Percentiles rank a stretch among this genome's conserved stretches.
Evolutionary conservation across 228 moss, liverwort and hornwort genomes (phyloP).

Genomic region (Sphagnum magellanicum): DNA sequence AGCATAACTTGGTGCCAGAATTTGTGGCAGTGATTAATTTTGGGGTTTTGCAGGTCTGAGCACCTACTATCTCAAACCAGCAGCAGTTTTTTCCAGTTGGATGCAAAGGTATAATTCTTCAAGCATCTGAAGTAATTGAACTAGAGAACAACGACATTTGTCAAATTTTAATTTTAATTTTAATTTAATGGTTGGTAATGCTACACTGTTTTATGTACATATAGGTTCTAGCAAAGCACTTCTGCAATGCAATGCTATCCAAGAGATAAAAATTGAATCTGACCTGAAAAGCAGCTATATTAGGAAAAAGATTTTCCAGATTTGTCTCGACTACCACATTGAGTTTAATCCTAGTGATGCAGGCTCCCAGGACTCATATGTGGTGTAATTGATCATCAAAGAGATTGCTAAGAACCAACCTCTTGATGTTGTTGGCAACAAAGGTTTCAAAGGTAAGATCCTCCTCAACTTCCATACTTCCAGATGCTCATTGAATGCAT

Average conservation of each 20-base stretch:
- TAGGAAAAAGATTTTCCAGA: too few species aligned
- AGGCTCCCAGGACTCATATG: constrained; percentile 85
- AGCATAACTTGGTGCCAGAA: not conserved
- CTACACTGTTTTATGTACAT: too few species aligned
- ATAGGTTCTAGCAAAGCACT: too few species aligned
- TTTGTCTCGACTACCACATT: constrained; percentile 82
- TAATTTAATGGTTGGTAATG: too few species aligned
- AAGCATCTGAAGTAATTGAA: not conserved
- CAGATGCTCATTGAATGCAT: not conserved
- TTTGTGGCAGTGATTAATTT: not conserved
- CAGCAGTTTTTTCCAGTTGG: constrained; percentile 63
- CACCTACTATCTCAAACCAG: constrained; percentile 64
- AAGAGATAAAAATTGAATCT: too few species aligned
- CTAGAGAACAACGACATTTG: too few species aligned
- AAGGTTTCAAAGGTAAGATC: constrained; percentile 69
- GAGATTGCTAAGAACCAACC: constrained; percentile 84
- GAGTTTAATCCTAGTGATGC: constrained; percentile 95
- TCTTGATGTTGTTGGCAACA: constrained; percentile 71
- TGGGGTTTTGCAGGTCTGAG: constrained; percentile 30
- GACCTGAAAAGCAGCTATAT: constrained; percentile 80
- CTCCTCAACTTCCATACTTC: too few species aligned
- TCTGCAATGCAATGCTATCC: too few species aligned
- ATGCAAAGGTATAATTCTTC: constrained; percentile 55
- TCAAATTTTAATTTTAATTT: too few species aligned
- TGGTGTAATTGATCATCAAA: constrained; percentile 87